Percentiles rank a stretch among this genome's conserved stretches.
Evolutionary conservation across 441 rosid species (phyloP).

Genomic region (Kokia cookei): DNA sequence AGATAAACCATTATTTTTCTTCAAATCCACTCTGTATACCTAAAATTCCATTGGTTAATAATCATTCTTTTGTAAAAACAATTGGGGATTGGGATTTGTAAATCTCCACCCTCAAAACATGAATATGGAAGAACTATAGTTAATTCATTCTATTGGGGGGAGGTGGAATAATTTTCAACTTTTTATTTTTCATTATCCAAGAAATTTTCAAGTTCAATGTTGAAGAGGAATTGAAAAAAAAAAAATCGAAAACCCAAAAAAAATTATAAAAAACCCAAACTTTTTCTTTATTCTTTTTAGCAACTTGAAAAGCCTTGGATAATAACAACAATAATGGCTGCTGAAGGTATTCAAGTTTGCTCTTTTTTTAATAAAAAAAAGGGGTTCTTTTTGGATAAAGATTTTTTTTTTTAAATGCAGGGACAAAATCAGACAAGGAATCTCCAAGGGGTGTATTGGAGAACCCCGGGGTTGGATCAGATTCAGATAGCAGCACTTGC

Average conservation of each 20-base stretch:
- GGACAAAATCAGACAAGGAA: conserved; percentile 21
- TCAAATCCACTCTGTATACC: neutral
- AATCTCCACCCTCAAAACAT: neutral
- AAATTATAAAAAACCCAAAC: neutral
- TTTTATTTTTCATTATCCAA: neutral
- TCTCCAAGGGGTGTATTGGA: conserved; percentile 60
- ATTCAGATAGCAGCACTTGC: conserved; percentile 25
- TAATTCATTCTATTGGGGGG: neutral
- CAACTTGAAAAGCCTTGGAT: conserved; percentile 6
- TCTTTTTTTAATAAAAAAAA: no score
- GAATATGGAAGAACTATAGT: neutral
- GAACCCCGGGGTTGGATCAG: conserved; percentile 28
- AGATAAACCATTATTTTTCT: conserved; percentile 21
- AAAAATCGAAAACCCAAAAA: neutral
- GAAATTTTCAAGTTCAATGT: neutral
- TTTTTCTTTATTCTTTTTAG: neutral
- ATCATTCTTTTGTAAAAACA: neutral
- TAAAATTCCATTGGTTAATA: neutral
- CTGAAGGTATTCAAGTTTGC: conserved; percentile 18
- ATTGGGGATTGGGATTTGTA: neutral
- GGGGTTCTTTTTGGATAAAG: neutral
- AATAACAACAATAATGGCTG: conserved; percentile 15
- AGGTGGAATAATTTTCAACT: neutral
- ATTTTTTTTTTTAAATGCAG: neutral
- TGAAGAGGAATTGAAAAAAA: neutral